Percentiles rank a stretch among this genome's conserved stretches.
Evolutionary conservation across 2,329 filamentous ascomycete species (phyloP).

Genomic region (Penicillium sp.): DNA sequence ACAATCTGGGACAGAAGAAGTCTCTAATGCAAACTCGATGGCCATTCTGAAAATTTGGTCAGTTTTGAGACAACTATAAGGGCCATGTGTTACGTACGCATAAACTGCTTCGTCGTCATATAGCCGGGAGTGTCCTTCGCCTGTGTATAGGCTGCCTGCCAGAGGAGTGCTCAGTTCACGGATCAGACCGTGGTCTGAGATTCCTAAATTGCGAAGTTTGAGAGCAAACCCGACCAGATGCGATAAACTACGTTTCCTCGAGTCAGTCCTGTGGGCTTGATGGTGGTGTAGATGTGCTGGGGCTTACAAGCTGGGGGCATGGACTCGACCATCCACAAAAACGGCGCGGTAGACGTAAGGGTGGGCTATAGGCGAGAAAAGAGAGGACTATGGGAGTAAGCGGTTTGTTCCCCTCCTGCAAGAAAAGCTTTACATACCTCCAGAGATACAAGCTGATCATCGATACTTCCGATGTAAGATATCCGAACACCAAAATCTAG

Average conservation of each 20-base stretch:
- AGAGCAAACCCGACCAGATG: constrained; percentile 91
- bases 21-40: constrained; percentile 73
- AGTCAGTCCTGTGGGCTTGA: constrained; percentile 1
- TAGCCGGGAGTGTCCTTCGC: constrained; percentile 89
- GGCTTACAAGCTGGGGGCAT: constrained; percentile 81
- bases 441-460: constrained; percentile 92
- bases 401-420: background rate
- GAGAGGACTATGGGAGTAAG: constrained; percentile 63
- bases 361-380: constrained; percentile 82
- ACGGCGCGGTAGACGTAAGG: constrained; percentile 95
- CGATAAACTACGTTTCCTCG: constrained; percentile 60
- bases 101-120: constrained; percentile 91
- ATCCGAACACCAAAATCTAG: constrained; percentile 79
- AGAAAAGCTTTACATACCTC: constrained; percentile 59
- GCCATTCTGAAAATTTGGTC: constrained; percentile 56
- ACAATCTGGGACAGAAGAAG: constrained; percentile 55
- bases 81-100: constrained; percentile 52
- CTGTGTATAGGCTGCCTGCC: constrained; percentile 86
- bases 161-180: constrained; percentile 85
- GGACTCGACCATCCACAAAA: constrained; percentile 89
- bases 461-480: constrained; percentile 89
- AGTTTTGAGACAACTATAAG: background rate
- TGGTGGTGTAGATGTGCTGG: background rate
- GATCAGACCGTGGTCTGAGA: constrained; percentile 90
- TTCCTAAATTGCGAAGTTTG: constrained; percentile 88